A percentile compares a stretch with the other conserved stretches of the same genome.
Evolutionary conservation across 768 basidiomycete species (phyloP).

Genomic region (Naganishia vaughanmartiniae): DNA sequence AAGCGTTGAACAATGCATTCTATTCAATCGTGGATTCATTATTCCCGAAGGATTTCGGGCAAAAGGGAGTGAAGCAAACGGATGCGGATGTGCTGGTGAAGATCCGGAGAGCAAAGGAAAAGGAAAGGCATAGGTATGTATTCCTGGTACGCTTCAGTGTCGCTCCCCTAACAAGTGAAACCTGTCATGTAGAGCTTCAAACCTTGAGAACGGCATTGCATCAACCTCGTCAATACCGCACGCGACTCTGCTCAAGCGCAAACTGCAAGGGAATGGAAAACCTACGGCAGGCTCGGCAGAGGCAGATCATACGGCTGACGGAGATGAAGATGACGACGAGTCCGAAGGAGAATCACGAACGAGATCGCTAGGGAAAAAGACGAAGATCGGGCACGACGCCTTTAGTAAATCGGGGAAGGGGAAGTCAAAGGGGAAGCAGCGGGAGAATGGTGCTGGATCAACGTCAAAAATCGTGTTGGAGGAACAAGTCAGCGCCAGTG

Average conservation of each 20-base stretch:
- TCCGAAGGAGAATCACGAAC: conserved; percentile 62
- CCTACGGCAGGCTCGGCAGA: neutral
- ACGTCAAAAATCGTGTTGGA: neutral
- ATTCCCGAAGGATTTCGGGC: conserved; percentile 11
- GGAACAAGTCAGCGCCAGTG: neutral
- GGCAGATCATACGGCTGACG: neutral
- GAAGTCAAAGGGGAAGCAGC: conserved; percentile 15
- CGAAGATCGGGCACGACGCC: conserved; percentile 3
- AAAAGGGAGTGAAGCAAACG: conserved; percentile 10
- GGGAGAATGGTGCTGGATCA: neutral
- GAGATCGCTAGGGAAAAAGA: conserved; percentile 3
- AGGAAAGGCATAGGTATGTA: conserved; percentile 15
- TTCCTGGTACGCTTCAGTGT: neutral
- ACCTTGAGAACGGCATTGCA: neutral
- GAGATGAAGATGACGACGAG: conserved; percentile 47
- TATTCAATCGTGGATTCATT: conserved; percentile 17
- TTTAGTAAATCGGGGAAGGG: conserved; percentile 20
- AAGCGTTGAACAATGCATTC: conserved; percentile 18
- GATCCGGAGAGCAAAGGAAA: conserved; percentile 19
- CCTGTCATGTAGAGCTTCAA: neutral
- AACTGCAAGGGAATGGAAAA: neutral
- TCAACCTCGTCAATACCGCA: conserved; percentile 14
- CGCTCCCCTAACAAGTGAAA: neutral
- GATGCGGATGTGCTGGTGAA: conserved; percentile 18
- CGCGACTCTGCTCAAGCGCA: conserved; percentile 14